Evolutionary conservation across 306 rosid genomes (phyloP).

Genomic region (Dalbergia oliveri): DNA sequence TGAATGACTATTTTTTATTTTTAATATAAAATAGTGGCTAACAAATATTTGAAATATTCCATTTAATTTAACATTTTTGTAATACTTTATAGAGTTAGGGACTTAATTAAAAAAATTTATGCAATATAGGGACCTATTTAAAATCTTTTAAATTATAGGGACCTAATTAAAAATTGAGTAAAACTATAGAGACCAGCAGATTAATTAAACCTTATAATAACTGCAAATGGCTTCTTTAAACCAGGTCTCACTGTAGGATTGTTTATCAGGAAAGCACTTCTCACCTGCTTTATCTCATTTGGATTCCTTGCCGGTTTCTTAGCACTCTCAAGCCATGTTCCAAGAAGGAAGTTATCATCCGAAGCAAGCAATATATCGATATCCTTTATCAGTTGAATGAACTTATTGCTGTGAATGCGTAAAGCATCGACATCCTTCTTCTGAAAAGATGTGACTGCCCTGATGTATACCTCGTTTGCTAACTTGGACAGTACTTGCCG

Average conservation of each 20-base stretch:
- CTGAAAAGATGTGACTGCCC: slow-evolving; percentile 69
- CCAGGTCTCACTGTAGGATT: slow-evolving; percentile 6
- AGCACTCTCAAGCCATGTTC: slow-evolving; percentile 95
- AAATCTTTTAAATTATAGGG: too few species aligned
- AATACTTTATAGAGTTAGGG: too few species aligned
- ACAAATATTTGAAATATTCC: too few species aligned
- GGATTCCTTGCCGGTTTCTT: slow-evolving; percentile 73
- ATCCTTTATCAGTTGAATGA: slow-evolving; percentile 81
- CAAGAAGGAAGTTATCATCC: slow-evolving; percentile 83
- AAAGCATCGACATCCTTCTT: slow-evolving; percentile 63
- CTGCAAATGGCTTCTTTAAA: slow-evolving; percentile 10
- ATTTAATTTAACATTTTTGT: too few species aligned
- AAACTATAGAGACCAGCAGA: too few species aligned
- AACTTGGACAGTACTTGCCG: slow-evolving; percentile 90
- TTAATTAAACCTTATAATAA: too few species aligned
- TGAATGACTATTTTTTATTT: too few species aligned
- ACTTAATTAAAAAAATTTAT: too few species aligned
- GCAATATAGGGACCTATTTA: too few species aligned
- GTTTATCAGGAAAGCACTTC: slow-evolving; percentile 19
- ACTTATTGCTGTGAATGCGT: slow-evolving; percentile 62
- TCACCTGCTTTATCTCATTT: slow-evolving; percentile 74
- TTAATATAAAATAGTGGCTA: too few species aligned
- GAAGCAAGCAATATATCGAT: slow-evolving; percentile 82
- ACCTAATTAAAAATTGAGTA: too few species aligned
- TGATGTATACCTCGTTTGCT: slow-evolving; percentile 76